Evolutionary conservation across 2,329 filamentous ascomycete species (phyloP), one percentile per base, ranked within the genome.

Genomic region (Aureobasidium zeae): DNA sequence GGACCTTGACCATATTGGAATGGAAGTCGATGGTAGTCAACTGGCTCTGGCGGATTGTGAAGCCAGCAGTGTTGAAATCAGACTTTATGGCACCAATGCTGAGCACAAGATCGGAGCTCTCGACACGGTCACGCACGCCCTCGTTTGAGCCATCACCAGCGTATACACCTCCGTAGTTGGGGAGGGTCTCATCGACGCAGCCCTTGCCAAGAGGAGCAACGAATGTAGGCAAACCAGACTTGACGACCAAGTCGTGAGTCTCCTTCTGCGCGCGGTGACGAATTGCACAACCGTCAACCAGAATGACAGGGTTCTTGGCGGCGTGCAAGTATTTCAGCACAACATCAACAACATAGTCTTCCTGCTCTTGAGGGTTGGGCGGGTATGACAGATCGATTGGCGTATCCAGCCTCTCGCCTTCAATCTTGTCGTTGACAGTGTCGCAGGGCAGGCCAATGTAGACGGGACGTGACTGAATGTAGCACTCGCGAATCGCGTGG

Each of bases 201-300:
- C 86, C 77, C 66, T 94, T 94, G 34, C 86, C 86, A 83, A 93
- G 93, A 2, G 86, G 85, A 0, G 86, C 83, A n/a, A 88, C 83
- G 54, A 91, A 93, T 0, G 84, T 81, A 4, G 87, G 86, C 6
- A 94, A 68, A 3, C 76, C 83, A 2, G 81, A 82, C 43, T 86
- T 63, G 29, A 78, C 83, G 54, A 86, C 85, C 55, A 86, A 68
- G 36, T 81, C 80, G 2, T 81, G 85, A n/a, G 72, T 57, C 53
- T 73, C 71, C 7, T 70, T 83, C 4, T 86, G 81, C 41, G 83
- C 83, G 50, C 86, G 86, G 1, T 91, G 83, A 24, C 86, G 78
- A 51, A 87, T 79, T 10, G 85, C 82, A 55, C 86, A 91, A 26
- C 83, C 84, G 60, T 94, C 87, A 5, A 93, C 79, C 7, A 94